Conservation (phyloP, 202 grass and related monocot genomes). For the Eragrostis tef region DNA sequence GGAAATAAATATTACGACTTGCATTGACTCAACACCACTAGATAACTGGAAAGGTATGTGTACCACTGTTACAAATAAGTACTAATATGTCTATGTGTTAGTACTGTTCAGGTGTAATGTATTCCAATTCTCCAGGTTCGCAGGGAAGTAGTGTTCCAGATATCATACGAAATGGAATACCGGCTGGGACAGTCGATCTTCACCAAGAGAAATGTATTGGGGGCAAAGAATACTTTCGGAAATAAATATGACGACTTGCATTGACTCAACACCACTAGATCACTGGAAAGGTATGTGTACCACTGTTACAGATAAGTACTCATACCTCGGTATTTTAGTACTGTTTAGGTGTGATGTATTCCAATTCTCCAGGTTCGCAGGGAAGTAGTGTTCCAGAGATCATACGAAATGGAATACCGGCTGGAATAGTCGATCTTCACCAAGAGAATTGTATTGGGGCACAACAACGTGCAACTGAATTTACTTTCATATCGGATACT, state of each 20-base stretch:
- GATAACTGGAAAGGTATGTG: conserved; percentile 27
- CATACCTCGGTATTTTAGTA: not conserved
- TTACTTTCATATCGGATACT: not conserved
- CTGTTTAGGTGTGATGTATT: not conserved
- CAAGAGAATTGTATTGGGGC: not conserved
- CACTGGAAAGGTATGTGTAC: conserved; percentile 19
- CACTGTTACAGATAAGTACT: not conserved
- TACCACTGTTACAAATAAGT: not conserved
- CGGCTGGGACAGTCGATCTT: not conserved
- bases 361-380: conserved; percentile 25
- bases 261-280: not conserved
- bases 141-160: not conserved
- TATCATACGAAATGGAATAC: not conserved
- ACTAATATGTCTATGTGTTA: not conserved
- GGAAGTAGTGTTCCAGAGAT: conserved; percentile 1
- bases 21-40: not conserved
- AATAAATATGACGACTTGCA: conserved; percentile 3
- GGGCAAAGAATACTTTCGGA: too few relatives aligned
- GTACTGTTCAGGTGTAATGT: not conserved
- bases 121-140: conserved; percentile 24
- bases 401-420: not conserved
- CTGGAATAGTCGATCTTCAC: not conserved
- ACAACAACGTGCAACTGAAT: not conserved
- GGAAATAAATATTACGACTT: conserved; percentile 4
- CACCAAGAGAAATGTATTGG: not conserved